Conservation (phyloP, 2,329 filamentous ascomycete genomes). For the Elsinoe fawcettii region DNA sequence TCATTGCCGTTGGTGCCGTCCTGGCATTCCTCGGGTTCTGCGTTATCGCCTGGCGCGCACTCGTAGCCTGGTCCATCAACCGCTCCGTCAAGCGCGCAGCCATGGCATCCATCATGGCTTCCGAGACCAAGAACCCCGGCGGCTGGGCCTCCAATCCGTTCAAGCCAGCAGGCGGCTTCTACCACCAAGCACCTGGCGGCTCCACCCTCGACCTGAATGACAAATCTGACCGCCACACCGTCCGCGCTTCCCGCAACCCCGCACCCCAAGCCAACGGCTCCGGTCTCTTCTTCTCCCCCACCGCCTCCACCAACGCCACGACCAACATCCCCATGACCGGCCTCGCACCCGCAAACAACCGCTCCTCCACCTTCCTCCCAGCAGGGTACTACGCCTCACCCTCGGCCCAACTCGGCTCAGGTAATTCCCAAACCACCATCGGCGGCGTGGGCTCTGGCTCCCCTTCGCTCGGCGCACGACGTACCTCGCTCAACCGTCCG, state of each 20-base stretch:
- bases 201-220: slow-evolving; percentile 37
- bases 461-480: slow-evolving; percentile 26
- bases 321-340: slow-evolving; percentile 15
- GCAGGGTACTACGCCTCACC: slow-evolving; percentile 83
- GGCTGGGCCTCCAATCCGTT: slow-evolving; percentile 28
- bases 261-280: slow-evolving; percentile 24
- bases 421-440: slow-evolving; percentile 36
- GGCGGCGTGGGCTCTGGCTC: slow-evolving; percentile 31
- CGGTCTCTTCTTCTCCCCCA: slow-evolving; percentile 92
- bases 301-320: slow-evolving; percentile 52
- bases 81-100: slow-evolving; percentile 82
- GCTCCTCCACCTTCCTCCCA: slow-evolving; percentile 74
- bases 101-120: slow-evolving; percentile 60
- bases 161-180: slow-evolving; percentile 57
- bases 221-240: slow-evolving; percentile 16
- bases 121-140: slow-evolving; percentile 45
- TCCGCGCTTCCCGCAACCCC: slow-evolving; percentile 3
- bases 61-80: slow-evolving; percentile 86
- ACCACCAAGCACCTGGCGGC: slow-evolving; percentile 46
- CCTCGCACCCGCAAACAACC: slow-evolving; percentile 35
- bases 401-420: slow-evolving; percentile 41
- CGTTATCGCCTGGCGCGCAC: slow-evolving; percentile 79
- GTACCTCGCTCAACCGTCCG: slow-evolving; percentile 23
- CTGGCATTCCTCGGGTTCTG: slow-evolving; percentile 73
- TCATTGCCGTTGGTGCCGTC: slow-evolving; percentile 86